phyloP scores from a whole-genome alignment of 768 basidiomycete genomes.

The Agaricus blazei region DNA sequence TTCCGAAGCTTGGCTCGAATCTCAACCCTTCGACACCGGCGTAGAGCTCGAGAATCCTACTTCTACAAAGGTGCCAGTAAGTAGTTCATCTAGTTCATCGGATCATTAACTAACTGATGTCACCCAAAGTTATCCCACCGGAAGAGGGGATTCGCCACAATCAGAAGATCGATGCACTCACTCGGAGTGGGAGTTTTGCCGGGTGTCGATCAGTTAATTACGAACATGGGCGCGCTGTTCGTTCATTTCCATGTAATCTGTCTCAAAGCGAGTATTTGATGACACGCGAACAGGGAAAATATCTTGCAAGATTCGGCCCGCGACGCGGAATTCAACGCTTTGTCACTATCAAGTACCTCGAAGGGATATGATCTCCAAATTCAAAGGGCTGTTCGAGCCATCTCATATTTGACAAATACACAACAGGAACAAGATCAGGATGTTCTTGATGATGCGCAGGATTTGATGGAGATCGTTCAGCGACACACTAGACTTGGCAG shows the following conservation, averaged over 20 bases:
- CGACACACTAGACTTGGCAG: slow-evolving; percentile 14
- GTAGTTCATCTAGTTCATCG: not conserved
- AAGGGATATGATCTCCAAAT: slow-evolving; percentile 35
- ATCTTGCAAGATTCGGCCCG: slow-evolving; percentile 37
- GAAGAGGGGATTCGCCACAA: slow-evolving; percentile 27
- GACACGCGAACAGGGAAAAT: slow-evolving; percentile 27
- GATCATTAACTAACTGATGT: not conserved
- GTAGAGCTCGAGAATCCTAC: slow-evolving; percentile 7
- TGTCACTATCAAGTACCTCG: slow-evolving; percentile 7
- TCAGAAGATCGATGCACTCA: slow-evolving; percentile 33
- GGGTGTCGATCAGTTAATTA: not conserved
- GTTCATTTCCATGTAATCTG: not conserved
- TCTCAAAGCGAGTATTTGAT: not conserved
- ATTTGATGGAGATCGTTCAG: slow-evolving; percentile 28
- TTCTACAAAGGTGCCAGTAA: not conserved
- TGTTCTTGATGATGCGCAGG: slow-evolving; percentile 35
- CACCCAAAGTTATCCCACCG: slow-evolving; percentile 28
- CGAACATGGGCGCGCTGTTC: not conserved
- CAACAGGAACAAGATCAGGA: slow-evolving; percentile 19
- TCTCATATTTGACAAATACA: slow-evolving; percentile 20
- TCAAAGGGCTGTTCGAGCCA: slow-evolving; percentile 22
- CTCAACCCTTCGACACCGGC: not conserved
- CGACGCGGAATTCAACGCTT: slow-evolving; percentile 27
- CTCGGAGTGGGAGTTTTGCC: not conserved
- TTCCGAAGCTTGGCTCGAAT: not conserved